These are phyloP conservation scores for Stromatinia cepivora DNA, from an alignment of 2,329 filamentous ascomycete species.

Conservation along the genomic window DNA sequence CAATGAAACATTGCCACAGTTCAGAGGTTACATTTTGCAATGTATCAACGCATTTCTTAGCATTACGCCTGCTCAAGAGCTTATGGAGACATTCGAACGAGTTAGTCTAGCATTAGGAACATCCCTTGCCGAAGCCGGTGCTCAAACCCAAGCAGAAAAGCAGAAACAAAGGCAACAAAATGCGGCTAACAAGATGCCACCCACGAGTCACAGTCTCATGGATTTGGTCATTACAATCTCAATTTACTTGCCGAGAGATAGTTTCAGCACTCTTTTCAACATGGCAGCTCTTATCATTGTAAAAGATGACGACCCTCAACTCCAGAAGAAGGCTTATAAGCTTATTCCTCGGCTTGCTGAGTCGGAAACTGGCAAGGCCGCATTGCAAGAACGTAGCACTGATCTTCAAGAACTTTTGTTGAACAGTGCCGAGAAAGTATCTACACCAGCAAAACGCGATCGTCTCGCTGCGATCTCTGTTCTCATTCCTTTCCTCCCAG, in stretches of 20 bases:
- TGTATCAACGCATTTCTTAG: constrained; percentile 95
- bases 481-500: constrained; percentile 75
- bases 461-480: constrained; percentile 79
- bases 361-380: constrained; percentile 73
- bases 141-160: constrained; percentile 64
- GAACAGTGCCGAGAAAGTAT: constrained; percentile 77
- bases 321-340: constrained; percentile 99
- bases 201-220: constrained; percentile 92
- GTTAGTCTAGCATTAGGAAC: constrained; percentile 81
- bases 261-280: constrained; percentile 80
- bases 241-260: constrained; percentile 84
- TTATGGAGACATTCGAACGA: constrained; percentile 84
- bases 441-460: constrained; percentile 82
- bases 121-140: constrained; percentile 60
- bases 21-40: constrained; percentile 84
- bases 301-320: constrained; percentile 79
- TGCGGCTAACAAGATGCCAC: constrained; percentile 72
- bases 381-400: constrained; percentile 70
- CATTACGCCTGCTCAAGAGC: constrained; percentile 74
- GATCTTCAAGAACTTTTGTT: constrained; percentile 85
- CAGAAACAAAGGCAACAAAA: constrained; percentile 61
- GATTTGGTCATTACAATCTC: constrained; percentile 96
- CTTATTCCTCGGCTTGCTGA: constrained; percentile 87
- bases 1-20: constrained; percentile 91
- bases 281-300: constrained; percentile 82